Conservation (phyloP, 306 rosid genomes). For the Vigna reflexopilosa region DNA sequence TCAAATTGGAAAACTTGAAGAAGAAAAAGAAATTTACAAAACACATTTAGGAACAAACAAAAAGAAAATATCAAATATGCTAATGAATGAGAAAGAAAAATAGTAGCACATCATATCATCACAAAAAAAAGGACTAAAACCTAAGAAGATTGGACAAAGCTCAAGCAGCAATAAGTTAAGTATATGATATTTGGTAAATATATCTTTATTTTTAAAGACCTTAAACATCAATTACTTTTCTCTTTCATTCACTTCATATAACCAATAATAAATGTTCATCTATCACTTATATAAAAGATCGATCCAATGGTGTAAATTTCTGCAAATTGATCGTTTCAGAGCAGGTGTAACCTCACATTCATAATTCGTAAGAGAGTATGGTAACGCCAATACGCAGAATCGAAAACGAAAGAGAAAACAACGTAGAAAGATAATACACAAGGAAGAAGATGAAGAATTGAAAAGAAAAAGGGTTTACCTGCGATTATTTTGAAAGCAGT, state of each 20-base stretch:
- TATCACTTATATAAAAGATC: too few species aligned
- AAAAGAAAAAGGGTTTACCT: not conserved
- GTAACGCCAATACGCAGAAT: not conserved
- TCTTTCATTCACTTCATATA: too few species aligned
- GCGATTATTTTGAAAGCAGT: not conserved
- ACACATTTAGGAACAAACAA: not conserved
- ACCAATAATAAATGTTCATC: too few species aligned
- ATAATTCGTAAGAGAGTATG: not conserved
- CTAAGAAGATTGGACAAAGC: not conserved
- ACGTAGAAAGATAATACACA: too few species aligned
- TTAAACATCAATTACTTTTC: too few species aligned
- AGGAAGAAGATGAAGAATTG: not conserved
- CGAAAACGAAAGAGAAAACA: slow-evolving; percentile 16
- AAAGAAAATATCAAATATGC: not conserved
- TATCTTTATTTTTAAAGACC: too few species aligned
- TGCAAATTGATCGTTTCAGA: not conserved
- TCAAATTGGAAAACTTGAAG: not conserved
- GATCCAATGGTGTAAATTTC: too few species aligned
- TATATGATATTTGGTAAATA: too few species aligned
- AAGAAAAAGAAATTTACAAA: not conserved
- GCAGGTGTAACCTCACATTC: too few species aligned
- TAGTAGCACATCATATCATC: not conserved
- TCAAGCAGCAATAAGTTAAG: not conserved
- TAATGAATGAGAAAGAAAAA: not conserved
- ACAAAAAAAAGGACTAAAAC: not conserved